Evolutionary conservation across 202 grass and related monocot genomes (phyloP).

Genomic region (Digitaria exilis): DNA sequence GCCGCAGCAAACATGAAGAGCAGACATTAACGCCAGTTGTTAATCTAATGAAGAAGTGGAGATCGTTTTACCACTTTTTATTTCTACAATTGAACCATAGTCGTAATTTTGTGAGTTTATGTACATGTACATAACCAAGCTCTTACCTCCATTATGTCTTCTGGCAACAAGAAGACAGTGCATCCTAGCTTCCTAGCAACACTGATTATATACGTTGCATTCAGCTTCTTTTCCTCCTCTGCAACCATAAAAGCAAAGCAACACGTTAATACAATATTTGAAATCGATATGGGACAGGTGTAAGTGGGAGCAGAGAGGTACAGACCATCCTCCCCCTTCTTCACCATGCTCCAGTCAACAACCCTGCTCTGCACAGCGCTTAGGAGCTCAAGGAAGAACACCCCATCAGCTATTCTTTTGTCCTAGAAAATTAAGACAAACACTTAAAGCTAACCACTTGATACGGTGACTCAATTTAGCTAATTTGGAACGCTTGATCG

Average conservation of each 20-base stretch:
- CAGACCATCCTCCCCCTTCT: constrained; percentile 69
- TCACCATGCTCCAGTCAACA: constrained; percentile 69
- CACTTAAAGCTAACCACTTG: not conserved
- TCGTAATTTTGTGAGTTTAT: not conserved
- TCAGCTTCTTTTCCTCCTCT: constrained; percentile 77
- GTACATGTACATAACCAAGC: not conserved
- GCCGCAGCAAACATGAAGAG: not conserved
- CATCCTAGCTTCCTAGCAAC: constrained; percentile 81
- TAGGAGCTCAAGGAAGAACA: constrained; percentile 79
- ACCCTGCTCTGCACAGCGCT: constrained; percentile 57
- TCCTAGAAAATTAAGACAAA: constrained; percentile 45
- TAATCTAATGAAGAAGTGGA: not conserved
- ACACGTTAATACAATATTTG: not conserved
- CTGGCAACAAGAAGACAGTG: constrained; percentile 72
- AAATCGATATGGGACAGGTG: not conserved
- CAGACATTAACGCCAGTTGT: not conserved
- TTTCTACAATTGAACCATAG: not conserved
- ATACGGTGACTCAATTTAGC: not conserved
- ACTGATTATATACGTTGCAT: constrained; percentile 80
- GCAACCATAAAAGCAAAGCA: constrained; percentile 11
- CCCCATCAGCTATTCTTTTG: constrained; percentile 56
- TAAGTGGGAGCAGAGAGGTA: not conserved
- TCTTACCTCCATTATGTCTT: constrained; percentile 87
- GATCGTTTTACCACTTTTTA: not conserved
- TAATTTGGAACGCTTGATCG: not conserved